A percentile compares a stretch with the other conserved stretches of the same genome.
Conservation (phyloP, 257 asterid species). For the Rubia yunnanensis region DNA sequence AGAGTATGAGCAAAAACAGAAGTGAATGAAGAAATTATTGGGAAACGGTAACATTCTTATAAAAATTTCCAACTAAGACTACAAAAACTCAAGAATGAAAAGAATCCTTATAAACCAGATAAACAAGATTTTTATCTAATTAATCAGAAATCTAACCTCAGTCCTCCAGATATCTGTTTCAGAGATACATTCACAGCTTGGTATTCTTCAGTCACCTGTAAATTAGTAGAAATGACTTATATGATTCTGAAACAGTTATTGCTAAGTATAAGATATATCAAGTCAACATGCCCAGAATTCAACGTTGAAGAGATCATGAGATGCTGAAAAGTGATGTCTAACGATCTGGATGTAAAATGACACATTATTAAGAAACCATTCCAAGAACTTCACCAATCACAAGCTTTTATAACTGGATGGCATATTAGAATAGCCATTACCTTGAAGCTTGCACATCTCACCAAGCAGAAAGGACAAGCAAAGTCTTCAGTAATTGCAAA, state of each 20-base stretch:
- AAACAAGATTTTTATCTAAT: background rate
- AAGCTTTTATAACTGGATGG: background rate
- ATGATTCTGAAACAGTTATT: constrained; percentile 6
- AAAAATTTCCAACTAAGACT: background rate
- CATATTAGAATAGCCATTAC: constrained; percentile 30
- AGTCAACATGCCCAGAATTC: constrained; percentile 94
- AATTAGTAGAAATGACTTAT: constrained; percentile 7
- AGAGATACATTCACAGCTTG: constrained; percentile 94
- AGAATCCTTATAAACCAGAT: background rate
- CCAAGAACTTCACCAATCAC: background rate
- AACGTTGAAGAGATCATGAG: constrained; percentile 85
- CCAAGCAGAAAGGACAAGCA: constrained; percentile 97
- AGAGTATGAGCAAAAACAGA: no score
- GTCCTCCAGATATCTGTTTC: constrained; percentile 75
- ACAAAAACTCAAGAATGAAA: background rate
- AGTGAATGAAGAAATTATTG: no score
- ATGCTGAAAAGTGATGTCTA: constrained; percentile 70
- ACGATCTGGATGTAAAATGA: constrained; percentile 52
- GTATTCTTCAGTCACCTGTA: constrained; percentile 83
- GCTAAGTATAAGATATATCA: constrained; percentile 9
- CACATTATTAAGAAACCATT: constrained; percentile 19
- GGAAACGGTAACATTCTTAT: no score
- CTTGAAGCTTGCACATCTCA: constrained; percentile 91
- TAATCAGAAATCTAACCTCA: constrained; percentile 51
- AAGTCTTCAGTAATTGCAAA: constrained; percentile 95